Evolutionary conservation across 768 basidiomycete species (phyloP).

Genomic region (Russula vinacea): DNA sequence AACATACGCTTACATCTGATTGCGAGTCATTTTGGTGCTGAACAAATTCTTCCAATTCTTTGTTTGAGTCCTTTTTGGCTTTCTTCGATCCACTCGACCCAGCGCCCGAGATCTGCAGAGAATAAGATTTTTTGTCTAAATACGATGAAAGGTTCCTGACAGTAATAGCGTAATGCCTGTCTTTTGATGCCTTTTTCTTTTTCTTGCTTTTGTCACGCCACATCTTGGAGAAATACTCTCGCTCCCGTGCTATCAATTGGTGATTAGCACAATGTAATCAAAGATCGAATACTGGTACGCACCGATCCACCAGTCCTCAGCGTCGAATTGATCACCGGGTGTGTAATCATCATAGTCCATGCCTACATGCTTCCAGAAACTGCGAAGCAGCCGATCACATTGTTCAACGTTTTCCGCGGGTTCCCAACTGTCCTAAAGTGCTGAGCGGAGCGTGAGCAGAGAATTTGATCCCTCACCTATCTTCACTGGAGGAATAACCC

Average conservation of each 20-base stretch:
- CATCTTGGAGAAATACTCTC: conserved; percentile 36
- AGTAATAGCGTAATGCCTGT: conserved; percentile 22
- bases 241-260: conserved; percentile 40
- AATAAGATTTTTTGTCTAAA: background rate
- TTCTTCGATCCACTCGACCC: conserved; percentile 20
- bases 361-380: conserved; percentile 58
- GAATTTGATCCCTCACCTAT: conserved; percentile 45
- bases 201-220: conserved; percentile 25
- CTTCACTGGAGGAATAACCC: conserved; percentile 52
- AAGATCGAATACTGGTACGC: background rate
- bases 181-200: conserved; percentile 24
- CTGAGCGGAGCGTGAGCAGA: conserved; percentile 14
- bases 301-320: conserved; percentile 60
- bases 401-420: conserved; percentile 55
- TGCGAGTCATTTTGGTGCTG: conserved; percentile 9
- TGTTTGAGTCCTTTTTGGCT: conserved; percentile 15
- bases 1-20: conserved; percentile 26
- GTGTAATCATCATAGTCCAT: conserved; percentile 54
- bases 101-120: conserved; percentile 12
- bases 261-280: conserved; percentile 2
- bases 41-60: conserved; percentile 31
- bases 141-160: background rate
- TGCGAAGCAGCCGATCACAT: conserved; percentile 56
- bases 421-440: conserved; percentile 58
- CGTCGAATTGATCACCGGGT: conserved; percentile 44